Conservation (phyloP, 2,329 filamentous ascomycete species). For the Onygenales sp. region DNA sequence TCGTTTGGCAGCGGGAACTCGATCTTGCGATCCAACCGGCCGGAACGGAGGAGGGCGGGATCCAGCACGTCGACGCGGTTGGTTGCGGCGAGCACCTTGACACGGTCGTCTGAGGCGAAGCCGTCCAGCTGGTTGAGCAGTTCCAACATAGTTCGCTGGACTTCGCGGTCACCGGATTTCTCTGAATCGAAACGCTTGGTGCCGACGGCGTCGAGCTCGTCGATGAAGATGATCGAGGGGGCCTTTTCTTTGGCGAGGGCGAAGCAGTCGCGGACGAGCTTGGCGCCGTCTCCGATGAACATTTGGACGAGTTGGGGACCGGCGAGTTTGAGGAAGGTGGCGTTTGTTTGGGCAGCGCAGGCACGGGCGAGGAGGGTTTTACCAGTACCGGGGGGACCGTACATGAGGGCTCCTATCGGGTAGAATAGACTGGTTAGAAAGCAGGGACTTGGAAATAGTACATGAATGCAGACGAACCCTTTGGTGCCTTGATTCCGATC, state of each 20-base stretch:
- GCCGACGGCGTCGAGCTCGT: constrained; percentile 95
- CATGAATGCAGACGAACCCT: constrained; percentile 55
- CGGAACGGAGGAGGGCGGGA: constrained; percentile 80
- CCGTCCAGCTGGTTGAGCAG: constrained; percentile 97
- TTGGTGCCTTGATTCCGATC: constrained; percentile 98
- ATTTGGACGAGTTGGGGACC: constrained; percentile 97
- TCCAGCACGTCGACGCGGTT: constrained; percentile 93
- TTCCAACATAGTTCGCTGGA: constrained; percentile 98
- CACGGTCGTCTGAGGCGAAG: constrained; percentile 91
- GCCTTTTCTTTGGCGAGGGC: constrained; percentile 98
- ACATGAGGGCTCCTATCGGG: constrained; percentile 81
- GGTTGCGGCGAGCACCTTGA: constrained; percentile 91
- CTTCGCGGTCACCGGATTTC: constrained; percentile 94
- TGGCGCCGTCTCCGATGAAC: constrained; percentile 98
- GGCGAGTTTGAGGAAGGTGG: constrained; percentile 96
- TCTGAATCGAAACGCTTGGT: constrained; percentile 98
- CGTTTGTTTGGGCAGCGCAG: constrained; percentile 94
- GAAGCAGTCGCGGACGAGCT: constrained; percentile 95
- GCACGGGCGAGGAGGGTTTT: constrained; percentile 67
- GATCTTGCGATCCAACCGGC: constrained; percentile 91
- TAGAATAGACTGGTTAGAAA: constrained; percentile 7
- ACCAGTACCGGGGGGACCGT: constrained; percentile 53
- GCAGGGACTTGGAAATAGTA: constrained; percentile 2
- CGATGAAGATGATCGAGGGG: constrained; percentile 98
- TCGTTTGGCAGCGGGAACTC: constrained; percentile 98